phyloP scores from a whole-genome alignment of 192 early-diverging fungal genomes.

The Mortierella alpina region DNA sequence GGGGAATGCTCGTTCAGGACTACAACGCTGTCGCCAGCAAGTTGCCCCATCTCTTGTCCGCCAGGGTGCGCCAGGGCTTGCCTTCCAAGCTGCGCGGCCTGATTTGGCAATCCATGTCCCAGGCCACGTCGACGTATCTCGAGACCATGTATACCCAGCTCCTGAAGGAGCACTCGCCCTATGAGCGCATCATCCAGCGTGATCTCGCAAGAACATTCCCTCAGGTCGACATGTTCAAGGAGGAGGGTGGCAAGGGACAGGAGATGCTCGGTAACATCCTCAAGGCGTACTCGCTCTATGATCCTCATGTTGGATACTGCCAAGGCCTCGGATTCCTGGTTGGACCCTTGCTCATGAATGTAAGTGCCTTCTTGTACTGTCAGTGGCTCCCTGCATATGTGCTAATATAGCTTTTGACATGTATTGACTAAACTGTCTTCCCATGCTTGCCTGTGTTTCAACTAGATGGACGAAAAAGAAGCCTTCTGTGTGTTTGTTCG shows the following conservation, averaged over 20 bases:
- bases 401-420: not conserved
- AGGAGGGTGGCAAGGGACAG: conserved; percentile 88
- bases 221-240: conserved; percentile 83
- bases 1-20: conserved; percentile 84
- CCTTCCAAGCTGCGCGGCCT: conserved; percentile 87
- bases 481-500: conserved; percentile 95
- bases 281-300: conserved; percentile 95
- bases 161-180: conserved; percentile 76
- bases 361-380: conserved; percentile 45
- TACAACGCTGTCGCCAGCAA: conserved; percentile 77
- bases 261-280: conserved; percentile 86
- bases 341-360: conserved; percentile 92
- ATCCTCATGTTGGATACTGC: conserved; percentile 96
- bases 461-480: conserved; percentile 92
- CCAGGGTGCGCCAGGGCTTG: conserved; percentile 81
- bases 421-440: not conserved
- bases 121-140: conserved; percentile 81
- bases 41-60: conserved; percentile 73
- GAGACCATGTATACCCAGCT: conserved; percentile 88
- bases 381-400: too few relatives aligned
- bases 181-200: conserved; percentile 93
- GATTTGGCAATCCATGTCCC: conserved; percentile 93
- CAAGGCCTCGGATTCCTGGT: conserved; percentile 97
- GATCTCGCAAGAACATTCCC: conserved; percentile 97
- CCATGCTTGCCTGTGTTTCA: not conserved